Conservation (phyloP, 1,284 basidiomycete genomes). For the Cryptococcus hybrid region DNA sequence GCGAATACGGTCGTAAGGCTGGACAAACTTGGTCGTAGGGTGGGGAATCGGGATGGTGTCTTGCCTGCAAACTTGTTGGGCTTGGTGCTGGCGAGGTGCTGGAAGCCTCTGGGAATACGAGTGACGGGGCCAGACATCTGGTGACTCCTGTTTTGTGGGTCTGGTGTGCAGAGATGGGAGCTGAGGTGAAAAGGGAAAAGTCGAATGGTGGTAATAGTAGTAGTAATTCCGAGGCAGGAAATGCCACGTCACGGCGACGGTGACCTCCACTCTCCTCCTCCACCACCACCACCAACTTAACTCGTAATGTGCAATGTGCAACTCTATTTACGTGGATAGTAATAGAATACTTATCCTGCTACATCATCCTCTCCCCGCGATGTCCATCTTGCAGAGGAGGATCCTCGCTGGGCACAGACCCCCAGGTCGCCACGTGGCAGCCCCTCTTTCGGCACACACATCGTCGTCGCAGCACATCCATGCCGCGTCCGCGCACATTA, state of each 20-base stretch:
- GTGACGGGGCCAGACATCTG: neutral
- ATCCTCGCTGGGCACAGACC: too few species aligned
- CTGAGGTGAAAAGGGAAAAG: neutral
- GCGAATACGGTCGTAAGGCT: conserved; percentile 33
- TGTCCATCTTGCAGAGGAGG: too few species aligned
- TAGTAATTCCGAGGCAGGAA: neutral
- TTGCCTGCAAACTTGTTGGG: neutral
- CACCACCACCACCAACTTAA: neutral
- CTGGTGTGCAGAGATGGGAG: too few species aligned
- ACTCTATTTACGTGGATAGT: too few species aligned
- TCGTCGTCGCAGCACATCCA: neutral
- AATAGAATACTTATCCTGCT: too few species aligned
- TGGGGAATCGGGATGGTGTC: conserved; percentile 1
- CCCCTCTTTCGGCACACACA: conserved; percentile 21
- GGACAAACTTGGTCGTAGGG: conserved; percentile 29
- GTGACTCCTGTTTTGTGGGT: too few species aligned
- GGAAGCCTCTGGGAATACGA: conserved; percentile 22
- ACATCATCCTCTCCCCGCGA: too few species aligned
- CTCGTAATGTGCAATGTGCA: too few species aligned
- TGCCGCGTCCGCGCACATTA: neutral
- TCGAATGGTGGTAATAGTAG: neutral
- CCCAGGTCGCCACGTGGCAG: neutral
- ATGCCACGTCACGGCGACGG: neutral
- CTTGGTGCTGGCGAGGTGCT: conserved; percentile 26
- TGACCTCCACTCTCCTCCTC: neutral